Percentiles rank a stretch among this genome's conserved stretches.
Evolutionary conservation across 345 rosid species (phyloP).

Genomic region (Streptanthus diversifolius): DNA sequence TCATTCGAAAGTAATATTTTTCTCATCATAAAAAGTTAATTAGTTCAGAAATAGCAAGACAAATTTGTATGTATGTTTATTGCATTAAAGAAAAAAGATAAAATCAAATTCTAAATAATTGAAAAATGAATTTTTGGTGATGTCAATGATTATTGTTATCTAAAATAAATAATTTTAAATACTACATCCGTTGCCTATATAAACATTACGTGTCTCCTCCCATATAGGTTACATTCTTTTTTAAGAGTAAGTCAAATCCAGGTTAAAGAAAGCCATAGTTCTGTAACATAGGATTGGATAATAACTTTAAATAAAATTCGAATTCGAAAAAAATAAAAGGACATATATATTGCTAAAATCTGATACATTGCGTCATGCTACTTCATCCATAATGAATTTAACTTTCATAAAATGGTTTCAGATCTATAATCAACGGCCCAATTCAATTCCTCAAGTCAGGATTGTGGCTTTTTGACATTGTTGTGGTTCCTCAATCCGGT

Average conservation of each 20-base stretch:
- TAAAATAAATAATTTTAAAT: too few species aligned
- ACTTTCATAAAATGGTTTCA: slow-evolving; percentile 7
- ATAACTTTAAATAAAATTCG: neutral
- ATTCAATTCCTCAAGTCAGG: neutral
- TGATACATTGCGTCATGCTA: neutral
- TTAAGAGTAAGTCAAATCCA: neutral
- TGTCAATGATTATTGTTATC: too few species aligned
- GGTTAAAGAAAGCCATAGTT: neutral
- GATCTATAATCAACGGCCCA: slow-evolving; percentile 11
- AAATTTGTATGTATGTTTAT: too few species aligned
- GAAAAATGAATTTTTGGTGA: too few species aligned
- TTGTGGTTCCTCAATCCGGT: neutral
- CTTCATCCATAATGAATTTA: neutral
- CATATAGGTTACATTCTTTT: too few species aligned
- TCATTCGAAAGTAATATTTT: too few species aligned
- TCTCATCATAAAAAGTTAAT: too few species aligned
- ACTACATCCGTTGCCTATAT: too few species aligned
- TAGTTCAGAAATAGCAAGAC: too few species aligned
- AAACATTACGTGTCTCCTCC: too few species aligned
- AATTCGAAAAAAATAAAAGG: neutral
- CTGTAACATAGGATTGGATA: neutral
- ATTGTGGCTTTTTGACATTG: neutral
- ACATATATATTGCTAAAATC: neutral
- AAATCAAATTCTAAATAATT: too few species aligned
- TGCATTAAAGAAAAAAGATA: too few species aligned